Evolutionary conservation across 2,329 filamentous ascomycete species (phyloP).

Genomic region (Microdochium paspali): DNA sequence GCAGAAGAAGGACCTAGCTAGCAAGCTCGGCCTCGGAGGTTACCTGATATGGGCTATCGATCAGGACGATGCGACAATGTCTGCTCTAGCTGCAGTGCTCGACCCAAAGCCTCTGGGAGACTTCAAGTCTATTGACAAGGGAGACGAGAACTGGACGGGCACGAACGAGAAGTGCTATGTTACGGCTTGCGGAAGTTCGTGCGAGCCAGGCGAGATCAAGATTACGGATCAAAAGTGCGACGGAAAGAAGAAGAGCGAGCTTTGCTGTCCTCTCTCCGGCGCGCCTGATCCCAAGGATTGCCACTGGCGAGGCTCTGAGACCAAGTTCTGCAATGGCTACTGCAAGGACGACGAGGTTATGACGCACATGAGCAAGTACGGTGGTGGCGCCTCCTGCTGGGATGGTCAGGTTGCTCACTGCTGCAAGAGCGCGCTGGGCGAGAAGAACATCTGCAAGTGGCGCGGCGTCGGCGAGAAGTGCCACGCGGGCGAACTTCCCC

Average conservation of each 20-base stretch:
- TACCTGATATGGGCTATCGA: slow-evolving; percentile 24
- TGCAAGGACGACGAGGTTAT: slow-evolving; percentile 23
- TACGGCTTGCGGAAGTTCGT: slow-evolving; percentile 16
- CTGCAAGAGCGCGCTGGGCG: slow-evolving; percentile 13
- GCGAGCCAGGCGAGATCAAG: slow-evolving; percentile 16
- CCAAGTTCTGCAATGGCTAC: slow-evolving; percentile 18
- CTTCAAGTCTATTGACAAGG: slow-evolving; percentile 3
- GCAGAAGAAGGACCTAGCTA: slow-evolving; percentile 21
- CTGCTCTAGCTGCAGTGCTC: slow-evolving; percentile 8
- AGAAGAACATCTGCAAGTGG: slow-evolving; percentile 15
- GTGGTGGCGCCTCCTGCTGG: slow-evolving; percentile 15
- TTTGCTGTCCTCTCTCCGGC: slow-evolving; percentile 21
- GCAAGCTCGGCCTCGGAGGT: slow-evolving; percentile 18
- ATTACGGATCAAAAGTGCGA: slow-evolving; percentile 18
- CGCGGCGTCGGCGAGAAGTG: slow-evolving; percentile 10
- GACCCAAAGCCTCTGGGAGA: slow-evolving; percentile 3
- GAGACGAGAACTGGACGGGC: slow-evolving; percentile 6
- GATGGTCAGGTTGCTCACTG: slow-evolving; percentile 19
- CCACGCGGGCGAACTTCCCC: slow-evolving; percentile 9
- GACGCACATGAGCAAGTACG: slow-evolving; percentile 16
- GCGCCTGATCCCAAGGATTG: slow-evolving; percentile 19
- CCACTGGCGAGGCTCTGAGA: slow-evolving; percentile 18
- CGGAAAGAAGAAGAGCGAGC: slow-evolving; percentile 11
- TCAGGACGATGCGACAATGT: slow-evolving; percentile 12
- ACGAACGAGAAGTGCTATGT: slow-evolving; percentile 16